Percentiles rank a stretch among this genome's conserved stretches.
Conservation (phyloP, 495 filamentous ascomycete genomes). For the Neurospora sp. region DNA sequence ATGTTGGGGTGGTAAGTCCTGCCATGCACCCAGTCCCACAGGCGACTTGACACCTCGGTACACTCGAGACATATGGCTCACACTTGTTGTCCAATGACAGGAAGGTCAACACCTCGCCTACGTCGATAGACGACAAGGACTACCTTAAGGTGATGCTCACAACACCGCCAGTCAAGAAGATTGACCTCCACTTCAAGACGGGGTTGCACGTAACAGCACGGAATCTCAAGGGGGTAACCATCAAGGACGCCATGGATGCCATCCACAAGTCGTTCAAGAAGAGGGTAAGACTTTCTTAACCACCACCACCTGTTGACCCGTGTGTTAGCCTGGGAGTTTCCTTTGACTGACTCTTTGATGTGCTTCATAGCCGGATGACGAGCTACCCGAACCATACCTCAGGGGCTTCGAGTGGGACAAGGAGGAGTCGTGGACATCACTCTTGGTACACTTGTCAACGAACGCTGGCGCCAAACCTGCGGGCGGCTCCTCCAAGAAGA, state of each 20-base stretch:
- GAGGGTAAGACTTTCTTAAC: slow-evolving; percentile 48
- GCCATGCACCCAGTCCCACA: background rate
- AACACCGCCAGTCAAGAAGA: slow-evolving; percentile 78
- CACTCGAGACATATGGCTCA: background rate
- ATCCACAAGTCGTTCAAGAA: slow-evolving; percentile 94
- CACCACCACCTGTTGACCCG: background rate
- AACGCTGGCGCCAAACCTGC: slow-evolving; percentile 38
- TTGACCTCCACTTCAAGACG: slow-evolving; percentile 80
- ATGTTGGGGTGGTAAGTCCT: slow-evolving; percentile 73
- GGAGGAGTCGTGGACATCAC: slow-evolving; percentile 61
- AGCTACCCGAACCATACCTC: slow-evolving; percentile 71
- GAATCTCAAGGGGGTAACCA: slow-evolving; percentile 84
- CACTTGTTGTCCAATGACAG: slow-evolving; percentile 33
- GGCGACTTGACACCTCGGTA: background rate
- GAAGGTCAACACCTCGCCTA: slow-evolving; percentile 82
- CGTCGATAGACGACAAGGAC: slow-evolving; percentile 66
- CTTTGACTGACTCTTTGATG: background rate
- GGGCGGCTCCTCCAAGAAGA: slow-evolving; percentile 48
- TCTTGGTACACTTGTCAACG: slow-evolving; percentile 77
- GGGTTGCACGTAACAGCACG: slow-evolving; percentile 82
- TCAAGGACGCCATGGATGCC: slow-evolving; percentile 88
- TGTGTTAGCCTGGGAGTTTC: background rate
- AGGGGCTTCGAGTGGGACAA: slow-evolving; percentile 93
- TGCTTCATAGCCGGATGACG: slow-evolving; percentile 65
- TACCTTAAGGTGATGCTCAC: slow-evolving; percentile 70